phyloP scores from a whole-genome alignment of 1,284 basidiomycete species.

The Ganoderma leucocontextum region DNA sequence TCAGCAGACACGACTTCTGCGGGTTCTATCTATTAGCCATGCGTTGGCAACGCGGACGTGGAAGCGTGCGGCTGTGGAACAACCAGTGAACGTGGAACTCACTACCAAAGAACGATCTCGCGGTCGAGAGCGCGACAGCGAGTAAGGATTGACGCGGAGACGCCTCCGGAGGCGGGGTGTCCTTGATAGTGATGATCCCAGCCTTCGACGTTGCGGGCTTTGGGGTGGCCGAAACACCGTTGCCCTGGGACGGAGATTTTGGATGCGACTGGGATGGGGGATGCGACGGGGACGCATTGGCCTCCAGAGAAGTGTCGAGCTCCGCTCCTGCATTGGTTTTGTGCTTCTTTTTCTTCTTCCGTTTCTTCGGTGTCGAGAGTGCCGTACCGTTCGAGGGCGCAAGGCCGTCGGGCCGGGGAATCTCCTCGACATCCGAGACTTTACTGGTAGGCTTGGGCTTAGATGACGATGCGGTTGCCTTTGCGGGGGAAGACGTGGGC shows the following conservation, averaged over 20 bases:
- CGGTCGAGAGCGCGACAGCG: background rate
- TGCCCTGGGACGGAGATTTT: background rate
- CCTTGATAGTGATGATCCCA: conserved; percentile 4
- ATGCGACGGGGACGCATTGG: background rate
- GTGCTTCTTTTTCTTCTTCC: conserved; percentile 63
- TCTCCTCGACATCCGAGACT: conserved; percentile 10
- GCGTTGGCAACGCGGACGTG: background rate
- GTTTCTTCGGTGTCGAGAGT: conserved; percentile 52
- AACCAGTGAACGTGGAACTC: background rate
- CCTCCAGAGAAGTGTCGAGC: background rate
- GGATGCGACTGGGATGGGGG: conserved; percentile 1
- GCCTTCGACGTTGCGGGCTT: background rate
- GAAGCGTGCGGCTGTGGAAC: background rate
- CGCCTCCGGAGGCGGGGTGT: conserved; percentile 3
- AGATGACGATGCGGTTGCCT: background rate
- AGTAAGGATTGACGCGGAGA: background rate
- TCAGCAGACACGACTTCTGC: conserved; percentile 6
- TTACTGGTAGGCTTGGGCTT: conserved; percentile 1
- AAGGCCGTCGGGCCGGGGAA: background rate
- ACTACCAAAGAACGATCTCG: conserved; percentile 3
- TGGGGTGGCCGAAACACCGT: background rate
- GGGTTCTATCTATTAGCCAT: background rate
- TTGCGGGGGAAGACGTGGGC: background rate
- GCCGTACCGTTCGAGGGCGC: conserved; percentile 41
- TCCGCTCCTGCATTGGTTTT: conserved; percentile 45